These are phyloP conservation scores for Inga leiocalycina DNA, from an alignment of 306 rosid genomes.

Conservation along the genomic window DNA sequence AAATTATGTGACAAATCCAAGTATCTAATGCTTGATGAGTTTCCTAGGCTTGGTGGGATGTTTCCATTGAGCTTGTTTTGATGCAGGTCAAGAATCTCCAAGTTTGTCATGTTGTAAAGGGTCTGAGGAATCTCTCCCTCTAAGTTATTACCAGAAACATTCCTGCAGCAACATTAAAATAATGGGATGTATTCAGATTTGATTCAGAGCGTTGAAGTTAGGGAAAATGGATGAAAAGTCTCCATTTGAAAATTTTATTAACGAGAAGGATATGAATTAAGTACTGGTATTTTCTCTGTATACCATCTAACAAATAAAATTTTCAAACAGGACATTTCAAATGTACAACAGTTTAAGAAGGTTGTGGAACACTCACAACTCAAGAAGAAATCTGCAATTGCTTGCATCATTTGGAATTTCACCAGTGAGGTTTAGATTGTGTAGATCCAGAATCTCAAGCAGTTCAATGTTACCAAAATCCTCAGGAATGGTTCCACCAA, in stretches of 20 bases:
- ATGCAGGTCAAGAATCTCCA: conserved; percentile 77
- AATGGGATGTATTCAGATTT: conserved; percentile 30
- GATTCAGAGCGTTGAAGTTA: conserved; percentile 8
- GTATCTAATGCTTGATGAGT: conserved; percentile 54
- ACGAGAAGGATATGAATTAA: not conserved
- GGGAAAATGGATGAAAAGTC: not conserved
- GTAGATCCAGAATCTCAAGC: conserved; percentile 87
- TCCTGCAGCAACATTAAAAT: conserved; percentile 61
- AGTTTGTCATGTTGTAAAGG: conserved; percentile 72
- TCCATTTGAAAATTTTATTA: too few species aligned
- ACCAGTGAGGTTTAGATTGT: conserved; percentile 74
- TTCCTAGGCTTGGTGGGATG: conserved; percentile 78
- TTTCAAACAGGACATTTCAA: not conserved
- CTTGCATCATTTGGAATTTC: conserved; percentile 70
- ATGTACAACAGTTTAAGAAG: conserved; percentile 31
- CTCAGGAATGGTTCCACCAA: conserved; percentile 70
- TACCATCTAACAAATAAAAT: not conserved
- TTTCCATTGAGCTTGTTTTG: conserved; percentile 72
- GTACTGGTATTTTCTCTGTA: too few species aligned
- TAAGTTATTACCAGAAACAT: conserved; percentile 77
- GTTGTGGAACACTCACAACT: conserved; percentile 83
- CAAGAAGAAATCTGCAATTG: conserved; percentile 85
- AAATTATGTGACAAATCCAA: conserved; percentile 82
- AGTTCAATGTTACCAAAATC: conserved; percentile 69
- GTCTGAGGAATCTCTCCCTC: conserved; percentile 73